A percentile compares a stretch with the other conserved stretches of the same genome.
phyloP scores from a whole-genome alignment of 2,329 filamentous ascomycete species.

The Ilyonectria mors-panacis region DNA sequence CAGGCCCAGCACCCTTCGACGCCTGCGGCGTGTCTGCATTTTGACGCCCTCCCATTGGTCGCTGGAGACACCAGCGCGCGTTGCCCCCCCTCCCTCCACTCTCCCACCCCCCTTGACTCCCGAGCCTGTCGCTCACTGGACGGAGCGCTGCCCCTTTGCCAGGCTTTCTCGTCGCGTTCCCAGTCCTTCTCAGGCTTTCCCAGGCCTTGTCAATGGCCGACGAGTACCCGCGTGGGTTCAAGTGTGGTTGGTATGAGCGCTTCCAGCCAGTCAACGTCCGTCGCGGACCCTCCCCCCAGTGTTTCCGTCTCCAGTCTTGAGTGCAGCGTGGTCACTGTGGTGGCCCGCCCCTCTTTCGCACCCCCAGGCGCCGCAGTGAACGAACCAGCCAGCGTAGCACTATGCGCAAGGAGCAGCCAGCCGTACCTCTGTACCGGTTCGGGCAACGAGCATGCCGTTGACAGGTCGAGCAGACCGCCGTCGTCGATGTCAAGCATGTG shows the following conservation, averaged over 20 bases:
- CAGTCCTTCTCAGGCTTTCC: constrained; percentile 26
- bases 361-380: constrained; percentile 12
- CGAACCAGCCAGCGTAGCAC: constrained; percentile 11
- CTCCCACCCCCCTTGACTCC: constrained; percentile 30
- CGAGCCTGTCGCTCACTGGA: constrained; percentile 24
- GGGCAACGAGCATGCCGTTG: neutral
- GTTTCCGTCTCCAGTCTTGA: constrained; percentile 29
- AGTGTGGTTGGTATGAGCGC: constrained; percentile 19
- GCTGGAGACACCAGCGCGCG: constrained; percentile 37
- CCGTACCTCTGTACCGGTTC: constrained; percentile 1
- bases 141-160: constrained; percentile 21
- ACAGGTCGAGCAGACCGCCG: neutral
- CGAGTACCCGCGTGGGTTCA: constrained; percentile 18
- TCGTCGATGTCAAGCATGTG: neutral
- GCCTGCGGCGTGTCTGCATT: constrained; percentile 45
- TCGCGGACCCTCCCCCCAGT: constrained; percentile 34
- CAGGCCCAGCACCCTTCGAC: constrained; percentile 39
- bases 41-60: constrained; percentile 44
- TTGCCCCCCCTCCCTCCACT: constrained; percentile 32
- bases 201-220: constrained; percentile 23
- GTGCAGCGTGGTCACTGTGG: neutral
- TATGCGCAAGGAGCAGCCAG: constrained; percentile 1
- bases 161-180: constrained; percentile 22
- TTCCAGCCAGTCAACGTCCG: constrained; percentile 20
- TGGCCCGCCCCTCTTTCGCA: constrained; percentile 26